phyloP scores from a whole-genome alignment of 148 eudicot genomes.

The Rhododendron mucronatum region DNA sequence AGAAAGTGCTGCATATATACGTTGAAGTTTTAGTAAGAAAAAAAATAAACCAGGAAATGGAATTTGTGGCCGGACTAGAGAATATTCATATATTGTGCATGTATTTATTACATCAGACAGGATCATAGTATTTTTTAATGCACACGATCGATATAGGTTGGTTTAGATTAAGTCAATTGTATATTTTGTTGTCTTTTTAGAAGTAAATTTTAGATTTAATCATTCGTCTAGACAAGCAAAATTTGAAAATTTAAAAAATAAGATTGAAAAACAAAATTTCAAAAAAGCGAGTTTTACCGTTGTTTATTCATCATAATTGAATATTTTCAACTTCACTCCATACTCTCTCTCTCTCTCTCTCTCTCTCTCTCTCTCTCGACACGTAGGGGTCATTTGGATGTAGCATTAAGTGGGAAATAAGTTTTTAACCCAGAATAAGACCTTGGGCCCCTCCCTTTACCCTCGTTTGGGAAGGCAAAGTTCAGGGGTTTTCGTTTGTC shows the following conservation, averaged over 20 bases:
- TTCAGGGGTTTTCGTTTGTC: too few species aligned
- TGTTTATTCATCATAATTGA: background rate
- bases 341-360: too few species aligned
- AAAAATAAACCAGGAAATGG: background rate
- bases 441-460: too few species aligned
- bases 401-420: too few species aligned
- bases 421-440: too few species aligned
- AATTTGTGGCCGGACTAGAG: background rate
- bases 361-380: too few species aligned
- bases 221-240: background rate
- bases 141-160: background rate
- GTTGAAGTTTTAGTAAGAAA: background rate
- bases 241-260: too few species aligned
- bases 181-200: background rate
- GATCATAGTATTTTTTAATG: background rate
- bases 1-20: conserved; percentile 5
- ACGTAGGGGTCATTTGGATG: too few species aligned
- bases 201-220: background rate
- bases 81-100: background rate
- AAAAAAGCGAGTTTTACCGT: background rate
- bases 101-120: background rate
- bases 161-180: background rate
- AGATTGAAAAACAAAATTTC: background rate
- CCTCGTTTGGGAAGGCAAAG: too few species aligned
- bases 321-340: background rate